Conservation (phyloP, 164 flowering plant species). For the Nymphaea colorata region DNA sequence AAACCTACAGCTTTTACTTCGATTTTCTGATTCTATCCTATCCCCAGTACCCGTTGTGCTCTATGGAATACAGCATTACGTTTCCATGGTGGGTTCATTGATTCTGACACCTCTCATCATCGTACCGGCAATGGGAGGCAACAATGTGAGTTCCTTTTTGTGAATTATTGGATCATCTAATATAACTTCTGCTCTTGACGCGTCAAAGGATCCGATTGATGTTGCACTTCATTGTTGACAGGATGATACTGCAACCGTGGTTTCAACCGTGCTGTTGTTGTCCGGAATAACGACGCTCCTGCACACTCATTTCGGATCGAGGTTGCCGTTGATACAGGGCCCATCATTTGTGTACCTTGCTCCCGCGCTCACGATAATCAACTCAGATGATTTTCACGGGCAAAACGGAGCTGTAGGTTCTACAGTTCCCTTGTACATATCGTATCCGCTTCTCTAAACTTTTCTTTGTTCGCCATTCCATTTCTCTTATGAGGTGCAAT, state of each 20-base stretch:
- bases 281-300: constrained; percentile 87
- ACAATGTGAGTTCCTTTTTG: constrained; percentile 37
- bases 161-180: not conserved
- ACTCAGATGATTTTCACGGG: constrained; percentile 77
- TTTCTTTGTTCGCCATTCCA: constrained; percentile 6
- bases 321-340: constrained; percentile 93
- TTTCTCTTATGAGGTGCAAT: not conserved
- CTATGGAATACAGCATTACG: constrained; percentile 84
- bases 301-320: constrained; percentile 78
- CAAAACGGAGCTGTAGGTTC: constrained; percentile 56
- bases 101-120: constrained; percentile 89
- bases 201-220: not conserved
- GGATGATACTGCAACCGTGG: constrained; percentile 89
- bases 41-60: constrained; percentile 86
- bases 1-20: not conserved
- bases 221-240: constrained; percentile 10
- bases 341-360: constrained; percentile 93
- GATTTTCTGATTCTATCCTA: not conserved
- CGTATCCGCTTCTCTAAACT: too few species aligned
- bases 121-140: constrained; percentile 98
- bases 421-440: not conserved
- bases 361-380: constrained; percentile 83
- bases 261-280: constrained; percentile 81
- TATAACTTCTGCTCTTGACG: too few species aligned
- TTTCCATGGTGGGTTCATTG: constrained; percentile 87